These are phyloP conservation scores for Candida manassasensis DNA, from an alignment of 805 yeast genomes.

Conservation along the genomic window DNA sequence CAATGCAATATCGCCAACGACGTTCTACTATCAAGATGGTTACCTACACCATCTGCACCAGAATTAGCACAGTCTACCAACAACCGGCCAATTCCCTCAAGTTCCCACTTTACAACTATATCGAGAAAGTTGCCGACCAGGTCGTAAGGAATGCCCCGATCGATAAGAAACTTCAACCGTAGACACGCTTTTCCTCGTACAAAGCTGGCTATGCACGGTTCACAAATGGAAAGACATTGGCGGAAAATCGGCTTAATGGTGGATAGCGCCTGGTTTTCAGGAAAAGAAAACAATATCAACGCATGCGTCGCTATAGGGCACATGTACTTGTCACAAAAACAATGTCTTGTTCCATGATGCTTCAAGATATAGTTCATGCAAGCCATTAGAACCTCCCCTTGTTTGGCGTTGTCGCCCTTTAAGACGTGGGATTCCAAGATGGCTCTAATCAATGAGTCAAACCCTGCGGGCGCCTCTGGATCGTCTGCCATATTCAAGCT, in stretches of 20 bases:
- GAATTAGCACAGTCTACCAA: constrained; percentile 12
- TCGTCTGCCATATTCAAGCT: constrained; percentile 4
- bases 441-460: constrained; percentile 18
- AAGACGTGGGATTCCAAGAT: constrained; percentile 22
- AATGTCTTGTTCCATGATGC: constrained; percentile 30
- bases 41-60: not conserved
- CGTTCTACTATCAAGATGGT: not conserved
- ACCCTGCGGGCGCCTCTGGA: constrained; percentile 15
- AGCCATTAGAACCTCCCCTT: constrained; percentile 19
- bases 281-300: constrained; percentile 58
- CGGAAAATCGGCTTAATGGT: constrained; percentile 40
- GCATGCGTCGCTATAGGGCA: constrained; percentile 49
- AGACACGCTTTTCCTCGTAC: constrained; percentile 49
- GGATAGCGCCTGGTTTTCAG: constrained; percentile 39
- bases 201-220: constrained; percentile 49
- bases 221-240: constrained; percentile 43
- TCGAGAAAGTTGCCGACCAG: constrained; percentile 28
- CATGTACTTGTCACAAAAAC: constrained; percentile 52
- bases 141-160: constrained; percentile 38
- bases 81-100: not conserved
- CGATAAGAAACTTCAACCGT: constrained; percentile 46
- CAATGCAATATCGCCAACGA: not conserved
- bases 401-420: constrained; percentile 23
- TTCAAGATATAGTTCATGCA: constrained; percentile 22
- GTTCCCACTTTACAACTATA: constrained; percentile 34